Percentiles rank a stretch among this genome's conserved stretches.
These are phyloP conservation scores for Calonectria hawksworthii DNA, from an alignment of 2,329 filamentous ascomycete species.

Conservation along the genomic window DNA sequence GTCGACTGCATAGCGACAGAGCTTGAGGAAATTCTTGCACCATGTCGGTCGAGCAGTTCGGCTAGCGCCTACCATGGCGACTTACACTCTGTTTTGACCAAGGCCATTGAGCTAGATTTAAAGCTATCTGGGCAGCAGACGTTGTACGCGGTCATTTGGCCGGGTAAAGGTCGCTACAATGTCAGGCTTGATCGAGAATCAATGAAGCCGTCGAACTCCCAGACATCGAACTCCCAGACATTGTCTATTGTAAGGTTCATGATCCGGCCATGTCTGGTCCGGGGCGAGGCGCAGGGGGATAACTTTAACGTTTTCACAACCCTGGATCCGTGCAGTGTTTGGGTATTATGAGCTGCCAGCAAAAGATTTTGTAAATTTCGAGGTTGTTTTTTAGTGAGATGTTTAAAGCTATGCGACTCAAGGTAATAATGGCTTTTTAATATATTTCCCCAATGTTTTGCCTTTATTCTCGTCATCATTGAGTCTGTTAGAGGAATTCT, in stretches of 20 bases:
- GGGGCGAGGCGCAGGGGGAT: neutral
- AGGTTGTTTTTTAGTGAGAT: neutral
- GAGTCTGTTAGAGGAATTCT: too few relatives aligned
- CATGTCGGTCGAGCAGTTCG: neutral
- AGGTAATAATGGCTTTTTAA: neutral
- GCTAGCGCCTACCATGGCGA: neutral
- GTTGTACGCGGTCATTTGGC: neutral
- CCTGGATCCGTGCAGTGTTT: neutral
- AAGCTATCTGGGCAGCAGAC: conserved; percentile 15
- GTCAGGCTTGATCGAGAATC: neutral
- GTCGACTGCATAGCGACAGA: neutral
- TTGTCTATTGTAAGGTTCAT: neutral
- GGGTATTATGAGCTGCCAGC: neutral
- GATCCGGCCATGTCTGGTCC: conserved; percentile 2
- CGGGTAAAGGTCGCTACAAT: neutral
- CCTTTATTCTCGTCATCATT: too few relatives aligned
- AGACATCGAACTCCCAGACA: neutral
- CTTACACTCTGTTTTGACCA: neutral
- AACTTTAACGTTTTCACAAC: neutral
- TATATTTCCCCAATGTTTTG: neutral
- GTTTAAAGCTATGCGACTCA: neutral
- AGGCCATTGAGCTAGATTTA: conserved; percentile 5
- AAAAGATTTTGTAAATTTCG: neutral
- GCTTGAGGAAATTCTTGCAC: neutral
- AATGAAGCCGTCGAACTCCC: neutral